A percentile compares a stretch with the other conserved stretches of the same genome.
Conservation (phyloP, 2,329 filamentous ascomycete genomes). For the Aspergillus intermedius region DNA sequence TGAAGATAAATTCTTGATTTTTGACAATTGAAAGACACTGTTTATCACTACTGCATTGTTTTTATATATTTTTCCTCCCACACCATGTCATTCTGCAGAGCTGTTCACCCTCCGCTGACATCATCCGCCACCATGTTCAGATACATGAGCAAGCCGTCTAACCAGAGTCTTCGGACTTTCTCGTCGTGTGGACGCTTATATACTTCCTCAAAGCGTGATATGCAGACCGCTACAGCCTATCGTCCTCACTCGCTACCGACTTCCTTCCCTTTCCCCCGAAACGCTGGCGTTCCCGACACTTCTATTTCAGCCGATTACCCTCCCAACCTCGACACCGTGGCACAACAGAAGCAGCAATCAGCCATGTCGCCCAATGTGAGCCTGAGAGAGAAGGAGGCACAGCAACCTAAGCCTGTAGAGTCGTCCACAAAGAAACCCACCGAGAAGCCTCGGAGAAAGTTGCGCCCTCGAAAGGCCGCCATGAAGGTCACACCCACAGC, state of each 20-base stretch:
- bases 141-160: conserved; percentile 31
- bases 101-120: conserved; percentile 38
- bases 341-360: conserved; percentile 37
- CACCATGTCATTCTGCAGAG: conserved; percentile 36
- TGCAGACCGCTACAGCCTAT: conserved; percentile 61
- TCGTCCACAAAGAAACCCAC: conserved; percentile 31
- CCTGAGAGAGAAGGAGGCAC: conserved; percentile 58
- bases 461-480: conserved; percentile 80
- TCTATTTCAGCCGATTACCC: conserved; percentile 52
- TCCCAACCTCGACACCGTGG: conserved; percentile 42
- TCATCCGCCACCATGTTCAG: conserved; percentile 40
- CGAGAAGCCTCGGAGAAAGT: conserved; percentile 57
- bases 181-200: conserved; percentile 39
- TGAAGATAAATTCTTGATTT: neutral
- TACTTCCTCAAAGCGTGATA: conserved; percentile 51
- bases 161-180: conserved; percentile 40
- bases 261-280: conserved; percentile 52
- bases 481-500: conserved; percentile 79
- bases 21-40: neutral
- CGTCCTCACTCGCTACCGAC: conserved; percentile 54
- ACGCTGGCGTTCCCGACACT: conserved; percentile 52
- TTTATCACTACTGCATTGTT: neutral
- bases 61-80: conserved; percentile 1
- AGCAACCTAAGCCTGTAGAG: conserved; percentile 53
- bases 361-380: conserved; percentile 35